A percentile compares a stretch with the other conserved stretches of the same genome.
These are phyloP conservation scores for Podospora pseudopauciseta DNA, from an alignment of 495 filamentous ascomycete genomes.

Conservation along the genomic window DNA sequence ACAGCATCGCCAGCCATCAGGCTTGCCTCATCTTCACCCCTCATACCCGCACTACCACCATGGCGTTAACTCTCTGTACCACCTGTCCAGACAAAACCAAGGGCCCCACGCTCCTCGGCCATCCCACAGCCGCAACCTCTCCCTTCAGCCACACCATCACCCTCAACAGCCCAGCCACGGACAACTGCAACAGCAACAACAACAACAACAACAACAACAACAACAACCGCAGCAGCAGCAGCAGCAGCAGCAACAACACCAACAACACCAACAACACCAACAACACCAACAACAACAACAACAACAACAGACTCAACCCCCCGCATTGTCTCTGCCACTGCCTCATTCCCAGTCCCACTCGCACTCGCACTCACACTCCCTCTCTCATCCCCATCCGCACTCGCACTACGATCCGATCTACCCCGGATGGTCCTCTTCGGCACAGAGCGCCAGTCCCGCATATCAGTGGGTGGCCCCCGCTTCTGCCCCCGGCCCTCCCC, in stretches of 20 bases:
- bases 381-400: slow-evolving; percentile 11
- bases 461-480: neutral
- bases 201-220: slow-evolving; percentile 10
- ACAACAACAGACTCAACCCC: slow-evolving; percentile 8
- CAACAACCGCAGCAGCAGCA: too few species aligned
- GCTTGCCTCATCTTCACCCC: neutral
- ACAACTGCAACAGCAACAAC: slow-evolving; percentile 12
- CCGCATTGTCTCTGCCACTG: neutral
- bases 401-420: neutral
- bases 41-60: neutral
- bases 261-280: slow-evolving; percentile 9
- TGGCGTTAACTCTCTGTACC: neutral
- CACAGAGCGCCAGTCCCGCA: neutral
- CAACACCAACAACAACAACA: slow-evolving; percentile 10
- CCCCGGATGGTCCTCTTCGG: slow-evolving; percentile 5
- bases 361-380: slow-evolving; percentile 1
- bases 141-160: slow-evolving; percentile 6
- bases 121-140: slow-evolving; percentile 5
- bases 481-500: neutral
- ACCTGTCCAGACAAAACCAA: neutral
- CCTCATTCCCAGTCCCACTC: neutral
- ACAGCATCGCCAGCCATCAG: slow-evolving; percentile 6
- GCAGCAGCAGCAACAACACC: neutral
- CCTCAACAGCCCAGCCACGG: slow-evolving; percentile 4
- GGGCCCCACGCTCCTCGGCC: neutral